Evolutionary conservation across 192 early-diverging fungal genomes (phyloP), one percentile per base, ranked within the genome.

Genomic region (Coemansia furcata): DNA sequence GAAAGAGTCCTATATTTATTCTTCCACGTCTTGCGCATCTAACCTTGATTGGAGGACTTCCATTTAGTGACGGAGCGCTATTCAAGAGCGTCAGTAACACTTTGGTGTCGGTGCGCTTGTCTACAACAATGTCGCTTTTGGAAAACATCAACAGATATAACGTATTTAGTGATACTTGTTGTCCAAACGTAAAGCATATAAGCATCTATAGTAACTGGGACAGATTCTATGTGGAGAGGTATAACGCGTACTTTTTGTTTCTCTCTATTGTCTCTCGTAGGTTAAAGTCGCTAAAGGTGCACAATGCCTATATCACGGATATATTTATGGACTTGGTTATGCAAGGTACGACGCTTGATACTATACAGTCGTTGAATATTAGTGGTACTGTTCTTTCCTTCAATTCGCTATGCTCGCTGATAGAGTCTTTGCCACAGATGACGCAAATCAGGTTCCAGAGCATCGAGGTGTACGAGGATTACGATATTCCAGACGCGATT

Each of bases 291-390:
- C 54, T 57, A 32, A 57, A 57, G 54, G 54, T 57, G 29, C 3
- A 5, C 4, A 57, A 57, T 15, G 54, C 54, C 15, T 57, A 57
- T 15, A 15, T 57, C 15, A 57, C 54, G 1, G 54, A 57, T 32
- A 57, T 57, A 6, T 57, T 57, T 17, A 57, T 57, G 54, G 54
- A 57, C 32, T n/a, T 57, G 54, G 54, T 57, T 5, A 57, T 57
- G 54, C 30, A 57, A 17, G 54, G 14, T 17, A 30, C 30, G 1
- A 32, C 11, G 32, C 30, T 57, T n/a, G 32, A 57, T 14, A 57
- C 15, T 32, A 57, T 57, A 12, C 54, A 57, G 14, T 30, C 54
- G 12, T 32, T 57, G 54, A 57, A 14, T 7, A 57, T 57, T 7
- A 7, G 17, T 14, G 54, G 54, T 15, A 57, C 54, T 6, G 54